Base-by-base conservation (phyloP, 305 asterid genomes). In the Solanum hybrid region DNA sequence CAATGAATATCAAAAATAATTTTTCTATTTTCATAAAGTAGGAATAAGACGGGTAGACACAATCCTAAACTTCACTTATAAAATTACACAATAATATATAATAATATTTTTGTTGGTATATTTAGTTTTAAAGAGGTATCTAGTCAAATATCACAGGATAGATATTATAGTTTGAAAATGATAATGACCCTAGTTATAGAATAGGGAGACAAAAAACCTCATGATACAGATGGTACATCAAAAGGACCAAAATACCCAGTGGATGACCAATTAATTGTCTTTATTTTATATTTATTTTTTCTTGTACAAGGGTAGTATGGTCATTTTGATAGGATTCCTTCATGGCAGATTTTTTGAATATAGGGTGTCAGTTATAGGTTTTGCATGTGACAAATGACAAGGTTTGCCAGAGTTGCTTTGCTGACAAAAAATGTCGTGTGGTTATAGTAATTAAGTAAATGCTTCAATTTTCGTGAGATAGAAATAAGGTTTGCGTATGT, bases 1-100 rank as follows among this genome's bases (percentile, higher is more conserved):
- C 7, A 0, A 10, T 0, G 0, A 9, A 4, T 0, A 66, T 66
- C 1, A 0, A n/a, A n/a, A 9, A n/a, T n/a, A n/a, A 8, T 3
- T 0, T 66, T 10, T 66, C 3, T 5, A 5, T 5, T 51, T 51
- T 2, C 9, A 16, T 51, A 51, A 16, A 51, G 1, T 16, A 51
- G 3, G 0, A 51, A 51, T 51, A 16, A 51, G 1, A 16, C 0
- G 1, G 1, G 0, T 51, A 51, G 9, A 16, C 8, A 51, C 3
- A 2, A 51, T 5, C 0, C 8, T 16, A 51, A 16, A 51, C 4
- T 16, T 51, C 29, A 0, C 7, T 66, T 66, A n/a, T 66, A 10
- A 66, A 4, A 66, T 66, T 66, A 10, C 1, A 10, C 0, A 10
- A 5, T 10, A n/a, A n/a, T n/a, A n/a, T n/a, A 60, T 60, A 20